These are phyloP conservation scores for Plasmodium cynomolgi DNA, from an alignment of 169 alveolate species.

Conservation along the genomic window DNA sequence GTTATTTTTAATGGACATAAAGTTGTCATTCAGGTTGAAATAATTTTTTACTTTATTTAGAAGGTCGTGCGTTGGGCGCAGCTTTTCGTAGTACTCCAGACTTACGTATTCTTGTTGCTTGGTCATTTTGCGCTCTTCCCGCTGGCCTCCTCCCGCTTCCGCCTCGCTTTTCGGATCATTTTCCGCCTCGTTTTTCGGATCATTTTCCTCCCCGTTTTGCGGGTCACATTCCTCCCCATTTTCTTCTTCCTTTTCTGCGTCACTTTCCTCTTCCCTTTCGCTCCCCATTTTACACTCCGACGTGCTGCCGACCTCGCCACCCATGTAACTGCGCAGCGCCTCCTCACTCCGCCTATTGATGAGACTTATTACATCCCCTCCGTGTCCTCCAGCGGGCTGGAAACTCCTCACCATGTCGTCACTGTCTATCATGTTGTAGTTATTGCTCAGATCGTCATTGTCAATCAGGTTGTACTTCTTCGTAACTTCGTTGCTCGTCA, in stretches of 20 bases:
- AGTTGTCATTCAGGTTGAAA: slow-evolving; percentile 65
- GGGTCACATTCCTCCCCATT: too few species aligned
- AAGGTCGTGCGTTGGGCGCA: slow-evolving; percentile 15
- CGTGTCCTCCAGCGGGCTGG: background rate
- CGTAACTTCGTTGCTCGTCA: background rate
- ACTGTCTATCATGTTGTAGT: slow-evolving; percentile 6
- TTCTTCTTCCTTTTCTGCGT: background rate
- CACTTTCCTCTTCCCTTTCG: background rate
- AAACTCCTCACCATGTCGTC: background rate
- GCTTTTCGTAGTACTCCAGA: slow-evolving; percentile 45
- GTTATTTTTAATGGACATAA: slow-evolving; percentile 60
- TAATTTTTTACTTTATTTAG: slow-evolving; percentile 56
- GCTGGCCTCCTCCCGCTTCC: background rate
- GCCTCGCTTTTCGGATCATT: background rate
- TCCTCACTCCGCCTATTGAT: slow-evolving; percentile 61
- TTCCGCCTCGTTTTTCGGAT: background rate
- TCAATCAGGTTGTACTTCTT: background rate
- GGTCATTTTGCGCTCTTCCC: slow-evolving; percentile 19
- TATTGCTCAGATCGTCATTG: background rate
- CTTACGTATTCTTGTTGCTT: slow-evolving; percentile 70
- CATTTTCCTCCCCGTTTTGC: background rate
- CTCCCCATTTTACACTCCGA: background rate
- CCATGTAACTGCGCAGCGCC: slow-evolving; percentile 7
- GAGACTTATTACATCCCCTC: slow-evolving; percentile 5
- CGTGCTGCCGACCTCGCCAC: background rate